Conservation (phyloP, 139 green algal genomes). For the Zygnema cylindricum region DNA sequence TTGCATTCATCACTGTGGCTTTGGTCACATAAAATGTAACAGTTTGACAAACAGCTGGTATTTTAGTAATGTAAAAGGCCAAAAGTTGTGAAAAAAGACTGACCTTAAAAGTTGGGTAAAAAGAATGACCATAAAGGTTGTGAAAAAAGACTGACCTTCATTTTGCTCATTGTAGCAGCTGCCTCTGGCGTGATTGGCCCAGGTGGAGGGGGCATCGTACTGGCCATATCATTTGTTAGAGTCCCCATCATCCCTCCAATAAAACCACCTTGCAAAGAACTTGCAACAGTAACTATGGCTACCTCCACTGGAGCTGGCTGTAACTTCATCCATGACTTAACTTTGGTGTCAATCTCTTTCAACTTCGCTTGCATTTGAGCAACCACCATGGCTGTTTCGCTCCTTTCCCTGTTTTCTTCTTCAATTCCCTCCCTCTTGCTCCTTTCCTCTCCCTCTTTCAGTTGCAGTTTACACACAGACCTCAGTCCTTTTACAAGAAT, state of each 20-base stretch:
- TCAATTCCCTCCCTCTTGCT: not conserved
- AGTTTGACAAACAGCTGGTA: no score
- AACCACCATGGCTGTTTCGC: slow-evolving; percentile 33
- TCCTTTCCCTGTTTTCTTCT: not conserved
- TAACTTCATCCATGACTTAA: slow-evolving; percentile 31
- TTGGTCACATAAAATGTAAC: no score
- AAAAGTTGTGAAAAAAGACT: no score
- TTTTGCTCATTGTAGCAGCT: slow-evolving; percentile 38
- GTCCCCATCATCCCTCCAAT: slow-evolving; percentile 50
- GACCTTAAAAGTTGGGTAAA: no score
- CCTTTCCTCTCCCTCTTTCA: not conserved
- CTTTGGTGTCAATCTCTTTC: slow-evolving; percentile 9
- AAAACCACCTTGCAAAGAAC: slow-evolving; percentile 26
- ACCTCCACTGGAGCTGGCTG: slow-evolving; percentile 44
- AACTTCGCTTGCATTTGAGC: slow-evolving; percentile 33
- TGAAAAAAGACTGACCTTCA: slow-evolving; percentile 22
- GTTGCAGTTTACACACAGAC: no score
- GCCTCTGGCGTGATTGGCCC: slow-evolving; percentile 24
- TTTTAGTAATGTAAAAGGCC: no score
- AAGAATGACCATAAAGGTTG: not conserved
- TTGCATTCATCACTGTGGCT: no score
- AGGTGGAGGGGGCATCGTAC: not conserved
- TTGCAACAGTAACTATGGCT: slow-evolving; percentile 7
- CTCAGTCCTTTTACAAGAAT: no score
- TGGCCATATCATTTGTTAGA: slow-evolving; percentile 39